Base-by-base conservation (phyloP, 2,329 filamentous ascomycete species). In the Botrytis galanthina region DNA sequence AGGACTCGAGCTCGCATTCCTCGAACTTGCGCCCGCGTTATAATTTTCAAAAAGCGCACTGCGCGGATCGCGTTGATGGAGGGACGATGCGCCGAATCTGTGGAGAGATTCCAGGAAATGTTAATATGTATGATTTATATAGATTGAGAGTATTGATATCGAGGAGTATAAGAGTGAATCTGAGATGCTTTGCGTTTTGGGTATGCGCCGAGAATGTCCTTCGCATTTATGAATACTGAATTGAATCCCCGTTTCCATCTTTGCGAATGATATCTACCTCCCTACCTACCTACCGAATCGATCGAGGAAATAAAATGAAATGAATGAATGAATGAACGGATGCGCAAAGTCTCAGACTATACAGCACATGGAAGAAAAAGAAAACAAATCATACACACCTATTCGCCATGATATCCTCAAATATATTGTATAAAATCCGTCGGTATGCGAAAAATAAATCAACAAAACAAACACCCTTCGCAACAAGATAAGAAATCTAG, bases 1-100 rank as follows among this genome's bases (percentile, higher is more conserved):
- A 9, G 73, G 73, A 46, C 72, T 73, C n/a, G 73, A 64, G 32
- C 66, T 75, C 57, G 44, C 42, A 59, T 73, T 74, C 22, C 74
- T 74, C 4, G 46, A 59, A 22, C 64, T 68, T 37, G 73, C 85
- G 79, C 85, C 84, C 78, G 87, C 87, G 76, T 87, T 89, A 83
- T 94, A 94, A 78, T 90, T 90, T 77, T 92, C 91, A 83, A 94
- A 94, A 76, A 94, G 89, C 77, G 90, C 90, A 80, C 89, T 91
- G 80, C 92, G 86, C 80, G 89, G 87, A 84, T 93, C 86, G 84
- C 92, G 88, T 85, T 94, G 92, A 82, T 93, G 92, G 75, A 93
- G 88, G 77, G 87, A 87, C 66, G 90, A 91, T 78, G 87, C 84
- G 78, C 89, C 87, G 82, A 93, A 93, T 85, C 91, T 92, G 75